Evolutionary conservation across 306 rosid species (phyloP).

Genomic region (Castanopsis chinensis): DNA sequence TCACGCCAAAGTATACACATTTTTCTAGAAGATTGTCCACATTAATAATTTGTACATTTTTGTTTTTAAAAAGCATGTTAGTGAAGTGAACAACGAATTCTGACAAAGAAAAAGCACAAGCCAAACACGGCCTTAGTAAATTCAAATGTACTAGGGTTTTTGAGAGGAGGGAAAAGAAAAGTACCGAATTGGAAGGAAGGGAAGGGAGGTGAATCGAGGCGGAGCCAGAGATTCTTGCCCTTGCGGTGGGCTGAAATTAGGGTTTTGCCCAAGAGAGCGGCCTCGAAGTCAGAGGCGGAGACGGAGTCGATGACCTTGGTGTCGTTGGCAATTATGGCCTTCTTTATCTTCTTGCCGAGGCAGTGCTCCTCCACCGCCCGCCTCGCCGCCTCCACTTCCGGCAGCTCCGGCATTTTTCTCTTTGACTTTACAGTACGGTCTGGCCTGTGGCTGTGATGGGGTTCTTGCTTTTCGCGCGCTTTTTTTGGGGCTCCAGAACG

Average conservation of each 20-base stretch:
- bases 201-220: slow-evolving; percentile 84
- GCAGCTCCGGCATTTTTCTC: slow-evolving; percentile 79
- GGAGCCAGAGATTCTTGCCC: slow-evolving; percentile 95
- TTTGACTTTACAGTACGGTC: too few species aligned
- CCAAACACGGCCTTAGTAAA: too few species aligned
- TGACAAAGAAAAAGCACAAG: too few species aligned
- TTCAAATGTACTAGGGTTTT: slow-evolving; percentile 32
- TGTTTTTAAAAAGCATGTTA: too few species aligned
- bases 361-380: slow-evolving; percentile 78
- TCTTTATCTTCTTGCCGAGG: slow-evolving; percentile 66
- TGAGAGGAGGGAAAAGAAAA: neutral
- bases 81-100: too few species aligned
- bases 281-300: slow-evolving; percentile 68
- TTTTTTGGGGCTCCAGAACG: neutral
- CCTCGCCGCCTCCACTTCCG: slow-evolving; percentile 99
- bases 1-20: too few species aligned
- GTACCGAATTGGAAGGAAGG: slow-evolving; percentile 95
- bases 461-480: slow-evolving; percentile 37
- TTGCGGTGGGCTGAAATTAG: slow-evolving; percentile 76
- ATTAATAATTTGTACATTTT: too few species aligned
- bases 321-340: slow-evolving; percentile 66
- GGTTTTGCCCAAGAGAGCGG: slow-evolving; percentile 66
- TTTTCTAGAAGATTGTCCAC: too few species aligned
- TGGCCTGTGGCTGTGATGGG: neutral
- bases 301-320: slow-evolving; percentile 81